Conservation (phyloP, 768 basidiomycete species). For the Lactifluus subvellereus region DNA sequence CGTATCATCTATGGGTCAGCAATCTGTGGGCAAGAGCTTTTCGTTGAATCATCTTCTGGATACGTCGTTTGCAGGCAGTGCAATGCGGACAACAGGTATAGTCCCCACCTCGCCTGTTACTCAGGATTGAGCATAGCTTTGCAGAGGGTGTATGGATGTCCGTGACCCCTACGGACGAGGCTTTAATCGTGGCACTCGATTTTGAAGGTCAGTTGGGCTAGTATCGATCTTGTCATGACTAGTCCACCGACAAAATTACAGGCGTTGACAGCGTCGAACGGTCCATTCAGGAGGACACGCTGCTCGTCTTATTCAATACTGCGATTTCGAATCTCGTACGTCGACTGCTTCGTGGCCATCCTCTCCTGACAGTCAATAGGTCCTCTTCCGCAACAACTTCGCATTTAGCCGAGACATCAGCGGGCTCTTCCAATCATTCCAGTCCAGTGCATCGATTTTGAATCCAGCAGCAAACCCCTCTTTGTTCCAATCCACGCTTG, state of each 20-base stretch:
- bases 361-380: conserved; percentile 32
- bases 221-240: background rate
- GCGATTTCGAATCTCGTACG: conserved; percentile 56
- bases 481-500: conserved; percentile 54
- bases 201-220: conserved; percentile 46
- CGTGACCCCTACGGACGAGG: conserved; percentile 52
- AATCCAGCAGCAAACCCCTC: conserved; percentile 55
- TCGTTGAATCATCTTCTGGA: conserved; percentile 55
- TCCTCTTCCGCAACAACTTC: conserved; percentile 62
- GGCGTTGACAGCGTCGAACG: conserved; percentile 62
- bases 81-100: conserved; percentile 52
- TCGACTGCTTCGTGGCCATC: background rate
- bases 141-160: conserved; percentile 63
- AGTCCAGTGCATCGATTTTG: conserved; percentile 49
- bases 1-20: conserved; percentile 64
- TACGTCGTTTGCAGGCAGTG: conserved; percentile 60
- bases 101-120: no score
- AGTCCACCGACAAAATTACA: conserved; percentile 14
- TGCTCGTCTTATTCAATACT: conserved; percentile 59
- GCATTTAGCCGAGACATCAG: conserved; percentile 55
- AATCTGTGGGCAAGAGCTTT: conserved; percentile 59
- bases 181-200: conserved; percentile 52
- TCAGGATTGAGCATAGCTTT: background rate
- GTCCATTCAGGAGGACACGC: conserved; percentile 56
- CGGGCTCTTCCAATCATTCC: conserved; percentile 57